Evolutionary conservation across 2,329 filamentous ascomycete species (phyloP).

Genomic region (Pyricularia pennisetigena): DNA sequence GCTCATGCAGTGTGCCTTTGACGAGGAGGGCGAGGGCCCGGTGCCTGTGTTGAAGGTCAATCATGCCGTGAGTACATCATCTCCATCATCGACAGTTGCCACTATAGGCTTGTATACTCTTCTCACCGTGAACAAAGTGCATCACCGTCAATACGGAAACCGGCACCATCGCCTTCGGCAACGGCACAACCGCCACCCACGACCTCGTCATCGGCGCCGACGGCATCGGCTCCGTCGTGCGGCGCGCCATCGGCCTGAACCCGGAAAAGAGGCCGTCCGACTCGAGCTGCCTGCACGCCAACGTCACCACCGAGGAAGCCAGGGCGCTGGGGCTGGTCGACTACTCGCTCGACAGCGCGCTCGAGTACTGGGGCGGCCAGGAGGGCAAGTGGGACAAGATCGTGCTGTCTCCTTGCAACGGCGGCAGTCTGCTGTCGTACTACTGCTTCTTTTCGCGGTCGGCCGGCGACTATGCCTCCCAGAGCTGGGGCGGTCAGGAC

Average conservation of each 20-base stretch:
- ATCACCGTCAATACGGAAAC: background rate
- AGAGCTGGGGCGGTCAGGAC: conserved; percentile 31
- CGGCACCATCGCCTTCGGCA: conserved; percentile 36
- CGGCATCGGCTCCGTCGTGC: conserved; percentile 57
- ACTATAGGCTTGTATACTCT: too few relatives aligned
- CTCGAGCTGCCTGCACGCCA: conserved; percentile 54
- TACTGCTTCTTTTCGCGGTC: conserved; percentile 60
- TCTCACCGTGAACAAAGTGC: background rate
- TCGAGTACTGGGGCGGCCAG: conserved; percentile 64
- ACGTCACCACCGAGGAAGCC: conserved; percentile 52
- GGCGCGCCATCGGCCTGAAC: conserved; percentile 50
- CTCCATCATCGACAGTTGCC: too few relatives aligned
- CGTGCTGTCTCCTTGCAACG: conserved; percentile 59
- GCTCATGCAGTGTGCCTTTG: conserved; percentile 49
- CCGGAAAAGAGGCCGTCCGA: conserved; percentile 50
- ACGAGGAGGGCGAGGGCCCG: conserved; percentile 17
- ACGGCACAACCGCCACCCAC: conserved; percentile 38
- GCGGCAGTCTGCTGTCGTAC: conserved; percentile 40
- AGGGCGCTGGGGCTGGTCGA: conserved; percentile 50
- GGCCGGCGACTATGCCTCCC: conserved; percentile 48
- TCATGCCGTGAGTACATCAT: background rate
- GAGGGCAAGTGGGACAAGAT: conserved; percentile 51
- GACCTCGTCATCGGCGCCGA: conserved; percentile 56
- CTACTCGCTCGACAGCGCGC: conserved; percentile 47
- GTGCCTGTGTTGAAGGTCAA: background rate